Percentiles rank a stretch among this genome's conserved stretches.
Conservation (phyloP, 2,329 filamentous ascomycete genomes). For the Magnaporthiopsis rhizophila region DNA sequence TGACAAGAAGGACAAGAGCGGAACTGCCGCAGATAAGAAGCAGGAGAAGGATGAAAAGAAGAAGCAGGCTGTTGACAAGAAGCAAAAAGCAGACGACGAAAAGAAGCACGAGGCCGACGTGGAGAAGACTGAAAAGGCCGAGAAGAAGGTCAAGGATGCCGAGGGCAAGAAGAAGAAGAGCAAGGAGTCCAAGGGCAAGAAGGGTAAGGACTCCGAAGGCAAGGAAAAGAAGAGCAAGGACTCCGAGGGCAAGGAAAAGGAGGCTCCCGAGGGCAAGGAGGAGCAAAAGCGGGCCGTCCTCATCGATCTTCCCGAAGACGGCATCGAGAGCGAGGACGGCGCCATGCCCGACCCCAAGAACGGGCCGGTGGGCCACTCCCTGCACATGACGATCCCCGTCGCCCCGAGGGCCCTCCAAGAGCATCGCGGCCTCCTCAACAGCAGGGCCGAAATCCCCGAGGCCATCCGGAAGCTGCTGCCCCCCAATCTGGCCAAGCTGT, state of each 20-base stretch:
- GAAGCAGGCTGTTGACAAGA: neutral
- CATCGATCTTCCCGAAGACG: too few relatives aligned
- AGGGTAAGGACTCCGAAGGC: neutral
- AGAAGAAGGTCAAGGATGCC: neutral
- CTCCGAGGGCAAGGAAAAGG: neutral
- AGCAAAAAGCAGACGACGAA: neutral
- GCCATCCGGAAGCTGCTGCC: too few relatives aligned
- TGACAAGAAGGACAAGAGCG: too few relatives aligned
- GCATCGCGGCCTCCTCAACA: too few relatives aligned
- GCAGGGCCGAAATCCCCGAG: too few relatives aligned
- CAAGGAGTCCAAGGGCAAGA: neutral
- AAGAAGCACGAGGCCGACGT: neutral
- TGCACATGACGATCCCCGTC: neutral
- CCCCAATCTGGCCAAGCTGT: too few relatives aligned
- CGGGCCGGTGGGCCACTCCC: too few relatives aligned
- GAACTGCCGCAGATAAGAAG: neutral
- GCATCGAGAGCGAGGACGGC: too few relatives aligned
- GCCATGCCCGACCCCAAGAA: neutral
- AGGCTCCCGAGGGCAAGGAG: neutral
- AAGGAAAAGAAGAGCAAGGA: neutral
- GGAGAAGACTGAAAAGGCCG: neutral
- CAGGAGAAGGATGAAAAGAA: neutral
- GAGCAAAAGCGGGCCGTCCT: too few relatives aligned
- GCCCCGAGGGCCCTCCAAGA: neutral
- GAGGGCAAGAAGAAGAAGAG: neutral